These are phyloP conservation scores for Cryptococcus sp. DNA, from an alignment of 1,284 basidiomycete species.

Conservation along the genomic window DNA sequence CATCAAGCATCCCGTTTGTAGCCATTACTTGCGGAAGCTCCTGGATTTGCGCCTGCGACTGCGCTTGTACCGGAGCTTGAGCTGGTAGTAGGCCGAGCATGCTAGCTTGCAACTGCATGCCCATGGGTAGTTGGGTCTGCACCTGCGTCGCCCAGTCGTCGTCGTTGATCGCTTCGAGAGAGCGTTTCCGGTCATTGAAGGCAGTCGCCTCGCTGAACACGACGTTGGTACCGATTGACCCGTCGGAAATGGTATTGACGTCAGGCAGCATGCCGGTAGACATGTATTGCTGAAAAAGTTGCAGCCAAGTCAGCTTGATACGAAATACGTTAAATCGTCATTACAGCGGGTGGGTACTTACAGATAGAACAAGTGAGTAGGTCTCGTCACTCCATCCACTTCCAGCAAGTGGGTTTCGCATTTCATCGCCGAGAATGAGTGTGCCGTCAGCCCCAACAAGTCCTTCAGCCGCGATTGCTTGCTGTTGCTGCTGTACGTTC, in stretches of 20 bases:
- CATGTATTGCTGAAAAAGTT: slow-evolving; percentile 29
- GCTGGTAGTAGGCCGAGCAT: neutral
- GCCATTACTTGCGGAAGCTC: neutral
- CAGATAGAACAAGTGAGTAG: slow-evolving; percentile 46
- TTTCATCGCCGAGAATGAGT: slow-evolving; percentile 14
- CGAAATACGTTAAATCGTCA: no score
- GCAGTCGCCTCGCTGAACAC: slow-evolving; percentile 36
- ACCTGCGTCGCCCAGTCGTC: slow-evolving; percentile 23
- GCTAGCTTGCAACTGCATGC: slow-evolving; percentile 5
- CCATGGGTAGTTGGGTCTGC: neutral
- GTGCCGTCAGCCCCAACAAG: neutral
- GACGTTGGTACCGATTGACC: slow-evolving; percentile 37
- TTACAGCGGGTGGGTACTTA: slow-evolving; percentile 14
- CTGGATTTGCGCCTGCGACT: slow-evolving; percentile 2
- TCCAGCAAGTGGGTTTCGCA: slow-evolving; percentile 47
- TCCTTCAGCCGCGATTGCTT: slow-evolving; percentile 3
- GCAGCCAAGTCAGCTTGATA: neutral
- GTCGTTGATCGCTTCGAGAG: slow-evolving; percentile 39
- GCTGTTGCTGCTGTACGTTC: slow-evolving; percentile 14
- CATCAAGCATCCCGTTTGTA: slow-evolving; percentile 2
- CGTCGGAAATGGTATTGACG: slow-evolving; percentile 6
- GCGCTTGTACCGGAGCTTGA: slow-evolving; percentile 4
- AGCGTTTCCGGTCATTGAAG: slow-evolving; percentile 36
- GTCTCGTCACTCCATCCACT: slow-evolving; percentile 50
- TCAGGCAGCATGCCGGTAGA: slow-evolving; percentile 36